Conservation (phyloP, 306 rosid genomes). For the Castanea mollissima region DNA sequence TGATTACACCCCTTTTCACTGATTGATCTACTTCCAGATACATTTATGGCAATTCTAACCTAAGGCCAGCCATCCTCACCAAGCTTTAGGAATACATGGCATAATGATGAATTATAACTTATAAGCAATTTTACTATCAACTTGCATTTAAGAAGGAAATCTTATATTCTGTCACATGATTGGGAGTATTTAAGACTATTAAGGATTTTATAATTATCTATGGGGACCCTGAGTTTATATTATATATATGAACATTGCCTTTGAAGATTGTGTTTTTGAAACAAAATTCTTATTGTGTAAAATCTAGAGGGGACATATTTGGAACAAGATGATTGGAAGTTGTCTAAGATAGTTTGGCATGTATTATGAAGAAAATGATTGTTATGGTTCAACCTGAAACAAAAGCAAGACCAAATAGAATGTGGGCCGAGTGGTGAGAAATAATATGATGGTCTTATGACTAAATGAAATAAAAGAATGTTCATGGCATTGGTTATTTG, state of each 20-base stretch:
- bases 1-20: not conserved
- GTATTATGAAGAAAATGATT: not conserved
- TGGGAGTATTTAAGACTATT: not conserved
- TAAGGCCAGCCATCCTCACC: not conserved
- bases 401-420: not conserved
- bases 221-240: not conserved
- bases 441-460: not conserved
- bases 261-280: not conserved
- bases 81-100: not conserved
- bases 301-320: not conserved
- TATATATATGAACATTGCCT: not conserved
- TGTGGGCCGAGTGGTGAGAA: not conserved
- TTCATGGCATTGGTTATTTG: not conserved
- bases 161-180: not conserved
- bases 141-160: not conserved
- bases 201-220: not conserved
- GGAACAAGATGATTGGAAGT: not conserved
- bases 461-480: not conserved
- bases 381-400: not conserved
- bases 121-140: not conserved
- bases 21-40: not conserved
- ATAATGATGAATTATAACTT: not conserved
- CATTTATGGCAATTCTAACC: not conserved
- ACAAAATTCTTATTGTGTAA: not conserved
- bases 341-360: not conserved